A percentile compares a stretch with the other conserved stretches of the same genome.
Evolutionary conservation across 1,139 yeast species (phyloP).

Genomic region (Magnusiomyces fungicola): DNA sequence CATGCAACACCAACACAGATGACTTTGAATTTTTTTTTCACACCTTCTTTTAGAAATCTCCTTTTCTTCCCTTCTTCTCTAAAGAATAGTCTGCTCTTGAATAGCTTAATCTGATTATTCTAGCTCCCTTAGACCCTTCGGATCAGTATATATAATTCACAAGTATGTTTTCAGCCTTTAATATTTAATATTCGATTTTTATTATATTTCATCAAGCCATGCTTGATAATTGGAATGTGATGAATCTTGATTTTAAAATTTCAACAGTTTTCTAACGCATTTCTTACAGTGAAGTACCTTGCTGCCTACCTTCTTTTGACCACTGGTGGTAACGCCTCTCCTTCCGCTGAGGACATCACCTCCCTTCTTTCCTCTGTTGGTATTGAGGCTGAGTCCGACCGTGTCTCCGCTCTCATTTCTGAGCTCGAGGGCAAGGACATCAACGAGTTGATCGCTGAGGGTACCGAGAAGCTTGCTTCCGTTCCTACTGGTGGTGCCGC

Average conservation of each 20-base stretch:
- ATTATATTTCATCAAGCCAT: too few relatives aligned
- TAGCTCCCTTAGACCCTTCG: constrained; percentile 20
- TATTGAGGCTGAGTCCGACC: constrained; percentile 89
- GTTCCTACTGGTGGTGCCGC: constrained; percentile 98
- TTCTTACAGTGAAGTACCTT: constrained; percentile 40
- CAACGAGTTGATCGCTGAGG: constrained; percentile 91
- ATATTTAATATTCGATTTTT: too few relatives aligned
- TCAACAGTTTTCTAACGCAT: too few relatives aligned
- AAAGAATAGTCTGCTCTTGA: constrained; percentile 53
- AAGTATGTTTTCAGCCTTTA: too few relatives aligned
- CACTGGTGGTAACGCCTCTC: constrained; percentile 51
- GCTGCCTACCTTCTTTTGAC: constrained; percentile 43
- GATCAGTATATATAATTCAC: constrained; percentile 13
- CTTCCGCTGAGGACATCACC: constrained; percentile 90
- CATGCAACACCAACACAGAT: not conserved
- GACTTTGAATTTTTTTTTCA: constrained; percentile 1
- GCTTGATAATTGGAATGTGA: too few relatives aligned
- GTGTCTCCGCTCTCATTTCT: constrained; percentile 73
- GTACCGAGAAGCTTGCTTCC: constrained; percentile 90
- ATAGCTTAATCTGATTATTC: constrained; percentile 55
- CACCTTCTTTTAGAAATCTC: constrained; percentile 8
- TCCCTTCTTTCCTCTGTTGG: constrained; percentile 87
- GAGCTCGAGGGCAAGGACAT: constrained; percentile 93
- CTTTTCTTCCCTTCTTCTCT: constrained; percentile 20
- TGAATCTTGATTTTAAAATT: too few relatives aligned